Evolutionary conservation across 345 rosid species (phyloP).

Genomic region (Conringia planisiliqua): DNA sequence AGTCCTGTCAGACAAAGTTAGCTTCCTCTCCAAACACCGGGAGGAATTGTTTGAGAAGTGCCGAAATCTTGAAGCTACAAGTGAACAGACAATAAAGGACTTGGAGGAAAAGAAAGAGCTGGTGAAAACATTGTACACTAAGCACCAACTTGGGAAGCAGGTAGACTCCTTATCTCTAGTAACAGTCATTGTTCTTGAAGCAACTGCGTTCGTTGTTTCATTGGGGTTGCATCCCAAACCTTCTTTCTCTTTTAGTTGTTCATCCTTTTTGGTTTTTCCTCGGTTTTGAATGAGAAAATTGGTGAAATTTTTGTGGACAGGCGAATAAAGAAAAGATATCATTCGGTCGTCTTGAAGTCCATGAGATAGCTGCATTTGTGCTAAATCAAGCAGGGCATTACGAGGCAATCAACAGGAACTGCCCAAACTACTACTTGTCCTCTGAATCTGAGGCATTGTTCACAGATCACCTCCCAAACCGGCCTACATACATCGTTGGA

Average conservation of each 20-base stretch:
- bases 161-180: conserved; percentile 35
- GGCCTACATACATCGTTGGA: conserved; percentile 80
- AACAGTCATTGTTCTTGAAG: neutral
- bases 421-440: conserved; percentile 75
- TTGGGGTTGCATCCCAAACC: neutral
- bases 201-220: conserved; percentile 4
- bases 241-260: neutral
- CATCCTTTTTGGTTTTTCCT: neutral
- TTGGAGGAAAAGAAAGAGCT: conserved; percentile 79
- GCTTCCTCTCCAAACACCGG: conserved; percentile 68
- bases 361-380: conserved; percentile 92
- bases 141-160: conserved; percentile 97
- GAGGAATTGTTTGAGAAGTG: conserved; percentile 77
- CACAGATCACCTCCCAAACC: conserved; percentile 76
- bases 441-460: conserved; percentile 92
- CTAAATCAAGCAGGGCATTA: conserved; percentile 72
- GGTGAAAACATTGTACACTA: conserved; percentile 67
- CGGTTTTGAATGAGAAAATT: neutral
- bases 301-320: conserved; percentile 40
- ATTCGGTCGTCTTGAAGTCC: conserved; percentile 79
- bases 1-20: conserved; percentile 74
- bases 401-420: conserved; percentile 76
- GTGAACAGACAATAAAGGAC: conserved; percentile 75
- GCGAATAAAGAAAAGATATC: conserved; percentile 93
- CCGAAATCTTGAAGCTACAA: conserved; percentile 59